Evolutionary conservation across 2,329 filamentous ascomycete genomes (phyloP).

Genomic region (Diaporthe australafricana): DNA sequence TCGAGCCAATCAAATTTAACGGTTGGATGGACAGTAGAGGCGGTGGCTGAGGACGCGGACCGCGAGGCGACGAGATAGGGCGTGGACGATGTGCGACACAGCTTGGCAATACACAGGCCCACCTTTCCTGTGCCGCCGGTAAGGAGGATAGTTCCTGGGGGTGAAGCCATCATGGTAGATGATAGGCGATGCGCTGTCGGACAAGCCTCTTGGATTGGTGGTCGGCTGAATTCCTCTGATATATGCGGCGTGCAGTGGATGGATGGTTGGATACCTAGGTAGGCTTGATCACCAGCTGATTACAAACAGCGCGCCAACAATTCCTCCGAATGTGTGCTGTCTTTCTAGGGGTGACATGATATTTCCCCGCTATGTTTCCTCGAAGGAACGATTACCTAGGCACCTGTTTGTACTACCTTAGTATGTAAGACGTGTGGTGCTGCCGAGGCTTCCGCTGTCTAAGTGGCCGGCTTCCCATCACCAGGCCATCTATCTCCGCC

Average conservation of each 20-base stretch:
- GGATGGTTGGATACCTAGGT: too few relatives aligned
- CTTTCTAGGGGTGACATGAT: not conserved
- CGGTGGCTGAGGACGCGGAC: conserved; percentile 40
- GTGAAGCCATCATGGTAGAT: conserved; percentile 9
- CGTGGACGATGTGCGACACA: conserved; percentile 46
- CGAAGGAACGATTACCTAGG: not conserved
- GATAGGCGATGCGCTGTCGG: not conserved
- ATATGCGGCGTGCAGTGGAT: not conserved
- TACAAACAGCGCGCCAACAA: not conserved
- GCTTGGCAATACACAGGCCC: conserved; percentile 50
- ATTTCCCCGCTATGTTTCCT: not conserved
- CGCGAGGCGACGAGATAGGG: conserved; percentile 54
- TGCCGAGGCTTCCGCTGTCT: too few relatives aligned
- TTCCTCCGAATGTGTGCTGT: not conserved
- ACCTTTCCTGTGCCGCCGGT: conserved; percentile 60
- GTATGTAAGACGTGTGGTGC: too few relatives aligned
- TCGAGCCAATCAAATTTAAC: conserved; percentile 60
- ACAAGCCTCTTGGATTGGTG: not conserved
- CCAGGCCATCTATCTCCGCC: too few relatives aligned
- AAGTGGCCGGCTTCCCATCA: too few relatives aligned
- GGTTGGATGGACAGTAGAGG: conserved; percentile 43
- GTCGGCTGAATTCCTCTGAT: not conserved
- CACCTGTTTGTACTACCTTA: not conserved
- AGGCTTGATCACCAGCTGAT: not conserved
- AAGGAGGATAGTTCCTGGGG: conserved; percentile 49